phyloP scores from a whole-genome alignment of 2,329 filamentous ascomycete species.

The Pestalotiopsis sp. region DNA sequence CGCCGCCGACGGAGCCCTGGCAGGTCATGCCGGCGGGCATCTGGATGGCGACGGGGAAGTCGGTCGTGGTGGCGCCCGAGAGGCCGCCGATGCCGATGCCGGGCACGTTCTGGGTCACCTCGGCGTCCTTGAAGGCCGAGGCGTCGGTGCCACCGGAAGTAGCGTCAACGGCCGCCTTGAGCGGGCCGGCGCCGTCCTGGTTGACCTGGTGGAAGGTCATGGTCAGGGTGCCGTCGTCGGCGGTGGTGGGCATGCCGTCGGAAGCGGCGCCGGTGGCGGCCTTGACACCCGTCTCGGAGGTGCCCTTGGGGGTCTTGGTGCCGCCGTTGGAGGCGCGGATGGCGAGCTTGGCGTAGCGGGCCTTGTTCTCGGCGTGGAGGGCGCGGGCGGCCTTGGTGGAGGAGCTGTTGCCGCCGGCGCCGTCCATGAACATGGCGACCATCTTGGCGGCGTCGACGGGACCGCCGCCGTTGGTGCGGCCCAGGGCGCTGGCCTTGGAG shows the following conservation, averaged over 20 bases:
- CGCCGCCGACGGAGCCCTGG: conserved; percentile 57
- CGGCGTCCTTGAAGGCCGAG: conserved; percentile 58
- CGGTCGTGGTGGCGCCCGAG: conserved; percentile 57
- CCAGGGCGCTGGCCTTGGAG: conserved; percentile 57
- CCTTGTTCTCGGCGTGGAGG: conserved; percentile 17
- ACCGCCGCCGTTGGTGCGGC: conserved; percentile 60
- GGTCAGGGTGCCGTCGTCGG: conserved; percentile 58
- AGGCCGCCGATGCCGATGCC: conserved; percentile 57
- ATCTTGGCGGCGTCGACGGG: conserved; percentile 57
- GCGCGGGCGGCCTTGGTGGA: conserved; percentile 21
- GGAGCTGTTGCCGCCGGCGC: conserved; percentile 32
- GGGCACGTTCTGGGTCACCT: conserved; percentile 60
- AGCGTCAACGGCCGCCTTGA: conserved; percentile 58
- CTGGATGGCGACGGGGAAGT: conserved; percentile 64
- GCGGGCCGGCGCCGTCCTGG: conserved; percentile 67
- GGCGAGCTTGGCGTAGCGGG: conserved; percentile 28
- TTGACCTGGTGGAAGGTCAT: conserved; percentile 70
- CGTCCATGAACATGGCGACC: conserved; percentile 60
- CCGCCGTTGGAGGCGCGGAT: conserved; percentile 27
- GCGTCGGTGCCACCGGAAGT: conserved; percentile 63
- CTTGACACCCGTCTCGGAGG: conserved; percentile 41
- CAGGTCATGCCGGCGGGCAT: conserved; percentile 69
- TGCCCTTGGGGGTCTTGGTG: conserved; percentile 37
- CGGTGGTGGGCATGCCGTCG: conserved; percentile 58
- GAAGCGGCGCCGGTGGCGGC: conserved; percentile 53